These are phyloP conservation scores for Babesia bovis DNA, from an alignment of 169 alveolate genomes.

Conservation along the genomic window DNA sequence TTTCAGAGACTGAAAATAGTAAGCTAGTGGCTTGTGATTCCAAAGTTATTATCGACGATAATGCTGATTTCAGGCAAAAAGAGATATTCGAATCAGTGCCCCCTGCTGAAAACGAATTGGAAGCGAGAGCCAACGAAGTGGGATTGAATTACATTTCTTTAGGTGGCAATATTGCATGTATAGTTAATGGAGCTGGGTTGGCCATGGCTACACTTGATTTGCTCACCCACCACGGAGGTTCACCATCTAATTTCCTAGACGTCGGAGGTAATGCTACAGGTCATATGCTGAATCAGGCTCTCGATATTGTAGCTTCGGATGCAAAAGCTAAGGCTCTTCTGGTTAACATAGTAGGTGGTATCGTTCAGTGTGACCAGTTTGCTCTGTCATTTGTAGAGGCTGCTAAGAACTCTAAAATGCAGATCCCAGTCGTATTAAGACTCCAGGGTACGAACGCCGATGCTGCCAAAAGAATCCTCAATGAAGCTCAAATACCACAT, in stretches of 20 bases:
- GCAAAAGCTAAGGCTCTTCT: constrained; percentile 87
- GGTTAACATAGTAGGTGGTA: constrained; percentile 96
- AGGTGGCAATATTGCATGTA: constrained; percentile 91
- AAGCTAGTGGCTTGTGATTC: constrained; percentile 90
- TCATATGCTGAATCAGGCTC: constrained; percentile 88
- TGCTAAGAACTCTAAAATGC: constrained; percentile 71
- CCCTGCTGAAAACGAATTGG: constrained; percentile 79
- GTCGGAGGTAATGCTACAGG: constrained; percentile 95
- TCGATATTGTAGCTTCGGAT: constrained; percentile 85
- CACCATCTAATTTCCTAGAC: constrained; percentile 96
- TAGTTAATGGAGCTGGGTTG: constrained; percentile 98
- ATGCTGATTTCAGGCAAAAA: constrained; percentile 92
- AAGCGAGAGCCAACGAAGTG: constrained; percentile 87
- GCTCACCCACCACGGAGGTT: constrained; percentile 85
- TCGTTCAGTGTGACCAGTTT: constrained; percentile 90
- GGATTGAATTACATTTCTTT: constrained; percentile 91
- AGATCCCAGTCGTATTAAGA: constrained; percentile 90
- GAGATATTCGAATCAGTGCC: constrained; percentile 80
- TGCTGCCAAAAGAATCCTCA: constrained; percentile 84
- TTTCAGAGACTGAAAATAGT: constrained; percentile 86
- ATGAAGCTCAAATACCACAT: constrained; percentile 80
- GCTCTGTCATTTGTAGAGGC: constrained; percentile 90
- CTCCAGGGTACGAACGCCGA: constrained; percentile 92
- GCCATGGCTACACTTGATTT: constrained; percentile 97
- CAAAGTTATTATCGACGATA: constrained; percentile 93